Evolutionary conservation across 2,329 filamentous ascomycete genomes (phyloP).

Genomic region (Colletotrichum sp.): DNA sequence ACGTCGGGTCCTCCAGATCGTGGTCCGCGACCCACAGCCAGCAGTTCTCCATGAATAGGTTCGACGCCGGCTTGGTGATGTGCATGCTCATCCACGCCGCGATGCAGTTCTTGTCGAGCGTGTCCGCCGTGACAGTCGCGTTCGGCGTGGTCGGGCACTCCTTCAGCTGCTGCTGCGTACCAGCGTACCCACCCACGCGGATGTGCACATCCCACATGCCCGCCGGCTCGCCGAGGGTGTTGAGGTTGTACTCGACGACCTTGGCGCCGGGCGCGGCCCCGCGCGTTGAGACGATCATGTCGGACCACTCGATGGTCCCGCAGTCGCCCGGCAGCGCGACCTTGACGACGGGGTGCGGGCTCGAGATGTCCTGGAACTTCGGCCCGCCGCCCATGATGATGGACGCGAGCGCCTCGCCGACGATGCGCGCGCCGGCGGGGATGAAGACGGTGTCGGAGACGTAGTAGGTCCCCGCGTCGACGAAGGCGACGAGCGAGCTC

Average conservation of each 20-base stretch:
- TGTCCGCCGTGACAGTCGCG: background rate
- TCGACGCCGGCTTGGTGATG: slow-evolving; percentile 40
- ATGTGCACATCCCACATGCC: slow-evolving; percentile 81
- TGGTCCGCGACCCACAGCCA: slow-evolving; percentile 59
- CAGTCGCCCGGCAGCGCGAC: slow-evolving; percentile 68
- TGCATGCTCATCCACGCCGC: slow-evolving; percentile 50
- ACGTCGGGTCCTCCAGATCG: slow-evolving; percentile 55
- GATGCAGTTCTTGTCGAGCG: slow-evolving; percentile 37
- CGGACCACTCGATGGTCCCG: slow-evolving; percentile 73
- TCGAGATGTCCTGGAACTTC: slow-evolving; percentile 60
- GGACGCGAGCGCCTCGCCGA: slow-evolving; percentile 63
- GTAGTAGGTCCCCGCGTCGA: slow-evolving; percentile 67
- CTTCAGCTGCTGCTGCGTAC: slow-evolving; percentile 70
- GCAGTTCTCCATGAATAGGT: slow-evolving; percentile 48
- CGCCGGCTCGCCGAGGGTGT: slow-evolving; percentile 47
- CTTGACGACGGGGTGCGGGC: slow-evolving; percentile 69
- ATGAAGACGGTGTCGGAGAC: slow-evolving; percentile 60
- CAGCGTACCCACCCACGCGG: slow-evolving; percentile 74
- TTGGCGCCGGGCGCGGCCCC: slow-evolving; percentile 72
- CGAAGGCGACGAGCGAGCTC: slow-evolving; percentile 58
- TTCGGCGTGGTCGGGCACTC: slow-evolving; percentile 59
- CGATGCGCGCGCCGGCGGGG: slow-evolving; percentile 56
- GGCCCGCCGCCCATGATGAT: slow-evolving; percentile 60
- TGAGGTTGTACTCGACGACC: slow-evolving; percentile 76
- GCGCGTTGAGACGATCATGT: slow-evolving; percentile 73